Conservation (phyloP, 2,329 filamentous ascomycete species). For the Aspergillus pseudotamarii region DNA sequence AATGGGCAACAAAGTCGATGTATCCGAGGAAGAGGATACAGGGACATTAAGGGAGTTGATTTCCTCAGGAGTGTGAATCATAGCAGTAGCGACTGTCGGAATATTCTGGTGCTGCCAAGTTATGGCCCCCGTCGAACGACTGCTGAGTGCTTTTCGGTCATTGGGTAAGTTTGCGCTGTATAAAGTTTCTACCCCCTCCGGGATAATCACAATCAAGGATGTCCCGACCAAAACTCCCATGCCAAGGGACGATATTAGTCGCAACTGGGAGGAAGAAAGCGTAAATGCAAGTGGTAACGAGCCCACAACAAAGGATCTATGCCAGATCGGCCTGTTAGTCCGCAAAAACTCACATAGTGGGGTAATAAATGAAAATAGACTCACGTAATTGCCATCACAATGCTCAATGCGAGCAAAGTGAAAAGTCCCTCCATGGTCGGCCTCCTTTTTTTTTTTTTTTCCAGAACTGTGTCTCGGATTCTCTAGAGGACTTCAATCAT, state of each 20-base stretch:
- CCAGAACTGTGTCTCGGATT: conserved; percentile 27
- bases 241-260: conserved; percentile 87
- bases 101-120: conserved; percentile 32
- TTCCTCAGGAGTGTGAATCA: conserved; percentile 2
- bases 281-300: conserved; percentile 86
- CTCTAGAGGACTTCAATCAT: conserved; percentile 35
- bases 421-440: conserved; percentile 63
- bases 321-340: conserved; percentile 18
- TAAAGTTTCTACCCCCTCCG: conserved; percentile 90
- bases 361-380: conserved; percentile 26
- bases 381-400: conserved; percentile 67
- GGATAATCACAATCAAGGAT: conserved; percentile 94
- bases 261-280: conserved; percentile 81
- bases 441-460: conserved; percentile 32
- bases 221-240: conserved; percentile 94
- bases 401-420: conserved; percentile 66
- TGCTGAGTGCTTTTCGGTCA: conserved; percentile 34
- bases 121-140: conserved; percentile 28
- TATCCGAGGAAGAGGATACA: not conserved
- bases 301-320: conserved; percentile 89
- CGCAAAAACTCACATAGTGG: not conserved
- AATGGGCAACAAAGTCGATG: not conserved
- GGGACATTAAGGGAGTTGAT: not conserved
- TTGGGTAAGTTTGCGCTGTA: conserved; percentile 58
- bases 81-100: conserved; percentile 20